A percentile compares a stretch with the other conserved stretches of the same genome.
phyloP scores from a whole-genome alignment of 148 eudicot species.

The Persicaria tinctoria region DNA sequence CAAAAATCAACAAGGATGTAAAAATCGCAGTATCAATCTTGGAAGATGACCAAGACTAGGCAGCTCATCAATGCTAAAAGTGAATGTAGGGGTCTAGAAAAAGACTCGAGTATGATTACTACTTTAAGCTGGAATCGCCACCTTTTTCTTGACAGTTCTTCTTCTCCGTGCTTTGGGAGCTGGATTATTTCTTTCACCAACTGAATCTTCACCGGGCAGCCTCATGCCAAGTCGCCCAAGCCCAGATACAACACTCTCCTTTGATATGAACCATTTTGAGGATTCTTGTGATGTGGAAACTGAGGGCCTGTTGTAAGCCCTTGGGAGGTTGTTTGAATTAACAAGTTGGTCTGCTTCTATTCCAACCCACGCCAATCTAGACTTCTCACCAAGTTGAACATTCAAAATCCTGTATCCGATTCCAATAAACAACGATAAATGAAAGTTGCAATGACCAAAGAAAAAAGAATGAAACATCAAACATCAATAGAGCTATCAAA shows the following conservation, averaged over 20 bases:
- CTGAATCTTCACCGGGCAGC: slow-evolving; percentile 38
- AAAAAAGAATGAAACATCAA: no score
- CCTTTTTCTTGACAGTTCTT: slow-evolving; percentile 67
- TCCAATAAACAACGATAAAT: no score
- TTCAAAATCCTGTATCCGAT: slow-evolving; percentile 53
- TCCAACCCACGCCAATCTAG: slow-evolving; percentile 81
- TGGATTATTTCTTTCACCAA: slow-evolving; percentile 42
- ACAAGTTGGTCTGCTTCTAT: slow-evolving; percentile 84
- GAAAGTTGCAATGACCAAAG: no score
- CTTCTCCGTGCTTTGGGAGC: slow-evolving; percentile 67
- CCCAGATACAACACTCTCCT: slow-evolving; percentile 64
- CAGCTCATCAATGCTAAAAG: no score
- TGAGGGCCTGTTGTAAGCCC: slow-evolving; percentile 57
- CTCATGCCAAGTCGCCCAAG: slow-evolving; percentile 78
- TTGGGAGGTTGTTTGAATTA: slow-evolving; percentile 56
- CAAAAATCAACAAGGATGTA: no score
- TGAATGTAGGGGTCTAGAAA: no score
- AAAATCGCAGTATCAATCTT: no score
- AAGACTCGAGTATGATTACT: no score
- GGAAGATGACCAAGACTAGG: no score
- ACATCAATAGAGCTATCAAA: no score
- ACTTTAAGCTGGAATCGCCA: slow-evolving; percentile 33
- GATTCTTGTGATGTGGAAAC: slow-evolving; percentile 39
- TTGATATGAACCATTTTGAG: slow-evolving; percentile 82
- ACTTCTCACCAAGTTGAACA: slow-evolving; percentile 79